Base-by-base conservation (phyloP, 305 asterid genomes). In the Caryopteris hybrid region DNA sequence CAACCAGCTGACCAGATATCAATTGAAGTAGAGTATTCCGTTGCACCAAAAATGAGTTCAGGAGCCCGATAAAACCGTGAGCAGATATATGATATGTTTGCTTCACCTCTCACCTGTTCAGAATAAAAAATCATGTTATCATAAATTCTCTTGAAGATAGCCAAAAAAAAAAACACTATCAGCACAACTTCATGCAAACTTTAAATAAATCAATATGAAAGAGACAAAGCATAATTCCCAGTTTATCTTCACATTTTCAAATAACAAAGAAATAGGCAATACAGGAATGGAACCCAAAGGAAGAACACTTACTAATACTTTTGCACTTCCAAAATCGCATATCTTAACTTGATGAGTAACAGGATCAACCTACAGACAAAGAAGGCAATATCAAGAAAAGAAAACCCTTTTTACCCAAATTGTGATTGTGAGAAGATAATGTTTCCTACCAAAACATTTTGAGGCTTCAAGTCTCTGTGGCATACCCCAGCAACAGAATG, bases 1-100 rank as follows among this genome's bases (percentile, higher is more conserved):
- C 98, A 92, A 47, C 98, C 98, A 47, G 97, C 97, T 17, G 98
- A 92, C 98, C 98, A 92, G 64, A 92, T 92, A 80, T 92, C 98
- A 75, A 92, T 92, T 46, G 98, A 90, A 11, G 92, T 79, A 38
- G 92, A 82, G 76, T 92, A 92, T 64, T 92, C 98, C 4, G 98
- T 90, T 16, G 98, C 98, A 56, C 97, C 98, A 76, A 92, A 92
- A 66, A 92, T 92, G 68, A 92, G 97, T 64, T 92, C 98, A 17
- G 97, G 98, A 61, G 98, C 98, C 61, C 98, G 96, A 81, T 92
- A 90, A 79, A 71, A 90, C 29, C 98, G 89, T 5, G 98, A 92
- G 80, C 98, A 92, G 71, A 92, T 90, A 80, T 90, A 92, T 39
- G 98, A 88, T 80, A 92, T 90, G 81, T 92, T 92, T 66, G 84